These are phyloP conservation scores for Metarhizium robertsii DNA, from an alignment of 2,329 filamentous ascomycete species.

Conservation along the genomic window DNA sequence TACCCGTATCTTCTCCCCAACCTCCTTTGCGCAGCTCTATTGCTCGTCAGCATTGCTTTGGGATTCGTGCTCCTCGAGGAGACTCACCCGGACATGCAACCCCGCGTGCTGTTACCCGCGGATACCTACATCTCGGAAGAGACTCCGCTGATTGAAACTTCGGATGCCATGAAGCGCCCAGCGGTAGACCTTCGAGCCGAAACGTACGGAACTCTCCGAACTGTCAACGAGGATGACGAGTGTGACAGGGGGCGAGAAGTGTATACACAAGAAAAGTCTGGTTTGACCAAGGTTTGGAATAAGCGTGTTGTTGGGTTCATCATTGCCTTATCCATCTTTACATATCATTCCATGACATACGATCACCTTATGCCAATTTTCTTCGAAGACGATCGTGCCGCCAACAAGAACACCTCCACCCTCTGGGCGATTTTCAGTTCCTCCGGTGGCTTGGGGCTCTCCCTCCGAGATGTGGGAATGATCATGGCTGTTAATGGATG, in stretches of 20 bases:
- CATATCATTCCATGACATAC: conserved; percentile 91
- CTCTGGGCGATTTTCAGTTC: conserved; percentile 41
- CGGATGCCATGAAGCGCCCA: conserved; percentile 64
- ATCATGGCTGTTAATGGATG: conserved; percentile 50
- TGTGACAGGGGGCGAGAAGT: conserved; percentile 25
- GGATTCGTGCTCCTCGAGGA: conserved; percentile 79
- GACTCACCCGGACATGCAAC: conserved; percentile 77
- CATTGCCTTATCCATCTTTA: conserved; percentile 79
- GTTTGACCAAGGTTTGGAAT: conserved; percentile 36
- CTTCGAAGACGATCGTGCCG: conserved; percentile 62
- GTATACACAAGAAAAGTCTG: conserved; percentile 22
- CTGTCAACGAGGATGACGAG: conserved; percentile 33
- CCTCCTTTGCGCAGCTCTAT: conserved; percentile 67
- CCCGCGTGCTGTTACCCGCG: conserved; percentile 35
- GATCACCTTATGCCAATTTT: conserved; percentile 91
- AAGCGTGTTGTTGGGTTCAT: conserved; percentile 65
- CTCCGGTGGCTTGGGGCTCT: conserved; percentile 53
- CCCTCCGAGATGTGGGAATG: conserved; percentile 51
- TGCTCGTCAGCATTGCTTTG: conserved; percentile 68
- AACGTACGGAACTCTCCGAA: conserved; percentile 64
- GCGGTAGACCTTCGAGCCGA: conserved; percentile 67
- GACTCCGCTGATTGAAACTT: conserved; percentile 67
- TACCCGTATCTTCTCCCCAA: conserved; percentile 90
- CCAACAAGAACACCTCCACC: conserved; percentile 21
- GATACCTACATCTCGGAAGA: conserved; percentile 50